Base-by-base conservation (phyloP, 2,329 filamentous ascomycete species). In the Ascochyta fabae region DNA sequence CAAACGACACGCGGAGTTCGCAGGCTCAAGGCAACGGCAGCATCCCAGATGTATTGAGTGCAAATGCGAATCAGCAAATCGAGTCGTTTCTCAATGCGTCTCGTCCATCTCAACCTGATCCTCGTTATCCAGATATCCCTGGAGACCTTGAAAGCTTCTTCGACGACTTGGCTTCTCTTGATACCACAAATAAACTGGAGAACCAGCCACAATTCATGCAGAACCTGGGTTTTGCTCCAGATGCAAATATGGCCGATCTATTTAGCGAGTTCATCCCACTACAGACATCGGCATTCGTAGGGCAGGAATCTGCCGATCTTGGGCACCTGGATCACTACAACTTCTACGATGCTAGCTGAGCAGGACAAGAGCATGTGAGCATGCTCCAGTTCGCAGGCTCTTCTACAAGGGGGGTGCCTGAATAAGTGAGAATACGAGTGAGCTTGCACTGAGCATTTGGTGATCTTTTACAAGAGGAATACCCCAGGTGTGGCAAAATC, bases 141-240 rank as follows among this genome's bases (percentile, higher is more conserved):
- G 58, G 77, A 71, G 51, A 83, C 67, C 74, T 72, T 57, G 81
- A 84, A 58, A 81, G 80, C 15, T 78, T 85, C 48, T 85, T 86
- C 56, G 84, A 86, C 47, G 83, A 86, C 60, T 70, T 86, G 34
- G 83, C 83, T 3, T 82, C 83, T 8, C 73, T 86, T 29, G 84
- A 86, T 62, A 82, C 79, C 3, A 79, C 78, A 22, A 80, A 84
- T 48, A 75, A 77, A 33, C 73, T 84, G 40, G 82, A 84, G 24
- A 79, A 81, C 12, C 84, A 87, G 59, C 79, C 84, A 2, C 84
- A 87, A 59, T 88, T 88, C 64, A 87, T 88, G 85, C 81, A 84
- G 40, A 88, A 88, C 62, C 76, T 89, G 19, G 86, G 86, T 0
- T 87, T 88, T 67, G 84, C 82, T 1, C 86, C 86, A 0, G 86